phyloP scores from a whole-genome alignment of 768 basidiomycete genomes.

The Rhodotorula taiwanensis region DNA sequence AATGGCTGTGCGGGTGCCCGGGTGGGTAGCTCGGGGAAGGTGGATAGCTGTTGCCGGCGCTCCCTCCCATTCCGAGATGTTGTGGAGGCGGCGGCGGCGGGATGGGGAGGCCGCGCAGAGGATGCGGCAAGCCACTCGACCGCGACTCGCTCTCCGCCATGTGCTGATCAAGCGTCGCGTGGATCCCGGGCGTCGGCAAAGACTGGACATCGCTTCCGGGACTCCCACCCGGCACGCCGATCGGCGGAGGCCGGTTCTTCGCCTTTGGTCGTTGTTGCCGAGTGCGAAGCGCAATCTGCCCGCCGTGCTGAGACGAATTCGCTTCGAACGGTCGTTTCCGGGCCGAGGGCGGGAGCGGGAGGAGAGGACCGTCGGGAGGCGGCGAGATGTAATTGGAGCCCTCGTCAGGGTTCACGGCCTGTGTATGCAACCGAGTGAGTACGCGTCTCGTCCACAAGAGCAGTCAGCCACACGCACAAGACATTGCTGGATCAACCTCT shows the following conservation, averaged over 20 bases:
- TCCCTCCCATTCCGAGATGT: conserved; percentile 10
- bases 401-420: conserved; percentile 22
- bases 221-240: conserved; percentile 3
- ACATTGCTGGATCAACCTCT: conserved; percentile 67
- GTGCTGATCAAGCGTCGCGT: conserved; percentile 21
- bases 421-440: neutral
- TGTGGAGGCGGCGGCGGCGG: conserved; percentile 10
- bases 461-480: conserved; percentile 27
- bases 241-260: conserved; percentile 24
- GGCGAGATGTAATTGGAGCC: conserved; percentile 34
- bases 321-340: conserved; percentile 35
- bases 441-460: too few relatives aligned
- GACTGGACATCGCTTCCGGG: neutral
- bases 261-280: conserved; percentile 23
- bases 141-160: neutral
- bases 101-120: neutral
- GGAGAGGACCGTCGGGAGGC: conserved; percentile 31
- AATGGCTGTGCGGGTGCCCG: neutral
- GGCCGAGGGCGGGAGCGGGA: conserved; percentile 32
- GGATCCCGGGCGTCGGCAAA: conserved; percentile 26
- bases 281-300: conserved; percentile 35
- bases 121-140: too few relatives aligned
- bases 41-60: conserved; percentile 8
- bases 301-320: conserved; percentile 32
- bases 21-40: conserved; percentile 10